Evolutionary conservation across 306 rosid species (phyloP), one percentile per base, ranked within the genome.

Genomic region (Begonia loranthoides): DNA sequence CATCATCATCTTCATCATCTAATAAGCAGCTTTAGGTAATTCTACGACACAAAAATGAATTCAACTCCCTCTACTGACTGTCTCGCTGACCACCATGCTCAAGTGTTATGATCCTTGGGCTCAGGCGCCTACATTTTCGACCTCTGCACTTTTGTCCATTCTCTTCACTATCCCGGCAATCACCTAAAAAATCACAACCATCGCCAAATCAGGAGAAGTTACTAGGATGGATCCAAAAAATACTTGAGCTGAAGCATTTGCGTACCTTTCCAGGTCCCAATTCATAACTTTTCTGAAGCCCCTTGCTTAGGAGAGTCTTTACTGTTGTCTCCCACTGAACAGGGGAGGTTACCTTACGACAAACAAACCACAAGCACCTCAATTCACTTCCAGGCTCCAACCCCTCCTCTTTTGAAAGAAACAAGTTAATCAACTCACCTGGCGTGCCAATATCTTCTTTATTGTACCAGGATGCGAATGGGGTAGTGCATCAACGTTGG

Each of bases 261-360:
- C 17, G 34, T 71, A 90, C 99, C 99, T 92, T 92, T 71, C 99
- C 99, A 4, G 96, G 96, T 52, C 99, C 99, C 53, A 92, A 55
- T 79, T 92, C 99, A 50, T 86, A 92, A 49, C 94, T 60, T 79
- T 80, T 92, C 67, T 80, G 76, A 73, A 92, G 68, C 54, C 96
- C 99, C 78, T 71, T 85, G 62, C 36, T 15, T 8, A 76, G 80
- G 60, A 92, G 94, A 50, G 84, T 79, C 78, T 79, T 86, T 65
- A 92, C 72, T 12, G 96, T 92, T 67, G 94, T 86, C 77, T 92
- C 96, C 99, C 99, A 86, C 61, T 76, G 99, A 71, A 92, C 99
- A 13, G 96, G 96, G 40, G 96, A 92, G 48, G 99, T 92, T 44
- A 92, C 94, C 99, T 92, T 28, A 3, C 36, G 9, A 28, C 36